Evolutionary conservation across 495 filamentous ascomycete species (phyloP).

Genomic region (Podospora appendiculata): DNA sequence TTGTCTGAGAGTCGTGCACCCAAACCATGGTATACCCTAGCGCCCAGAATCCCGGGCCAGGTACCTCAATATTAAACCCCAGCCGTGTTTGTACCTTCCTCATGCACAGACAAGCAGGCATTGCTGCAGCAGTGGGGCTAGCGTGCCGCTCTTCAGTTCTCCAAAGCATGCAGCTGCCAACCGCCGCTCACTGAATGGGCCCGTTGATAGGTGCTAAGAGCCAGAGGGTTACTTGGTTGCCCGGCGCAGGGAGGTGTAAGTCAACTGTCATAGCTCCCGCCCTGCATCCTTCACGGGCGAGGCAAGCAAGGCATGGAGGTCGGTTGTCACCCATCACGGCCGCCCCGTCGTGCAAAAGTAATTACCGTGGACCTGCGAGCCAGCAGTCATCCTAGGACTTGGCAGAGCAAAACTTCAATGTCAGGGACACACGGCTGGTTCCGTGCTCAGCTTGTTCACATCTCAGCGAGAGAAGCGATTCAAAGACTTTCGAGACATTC

Average conservation of each 20-base stretch:
- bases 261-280: not conserved
- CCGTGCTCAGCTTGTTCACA: not conserved
- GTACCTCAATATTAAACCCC: not conserved
- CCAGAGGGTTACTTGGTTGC: not conserved
- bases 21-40: conserved; percentile 5
- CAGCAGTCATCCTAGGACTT: not conserved
- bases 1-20: not conserved
- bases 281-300: not conserved
- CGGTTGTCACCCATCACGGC: too few relatives aligned
- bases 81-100: not conserved
- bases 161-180: conserved; percentile 3
- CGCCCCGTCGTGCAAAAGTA: not conserved
- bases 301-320: too few relatives aligned
- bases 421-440: too few relatives aligned
- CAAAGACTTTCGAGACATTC: conserved; percentile 1
- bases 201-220: not conserved
- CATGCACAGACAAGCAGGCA: not conserved
- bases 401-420: too few relatives aligned
- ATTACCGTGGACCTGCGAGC: not conserved
- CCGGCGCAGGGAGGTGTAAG: not conserved
- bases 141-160: conserved; percentile 1
- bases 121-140: conserved; percentile 4
- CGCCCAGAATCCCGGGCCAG: not conserved
- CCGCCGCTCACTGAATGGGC: not conserved
- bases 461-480: not conserved